phyloP scores from a whole-genome alignment of 352 stramenopile genomes.

The Phytophthora palmivora region DNA sequence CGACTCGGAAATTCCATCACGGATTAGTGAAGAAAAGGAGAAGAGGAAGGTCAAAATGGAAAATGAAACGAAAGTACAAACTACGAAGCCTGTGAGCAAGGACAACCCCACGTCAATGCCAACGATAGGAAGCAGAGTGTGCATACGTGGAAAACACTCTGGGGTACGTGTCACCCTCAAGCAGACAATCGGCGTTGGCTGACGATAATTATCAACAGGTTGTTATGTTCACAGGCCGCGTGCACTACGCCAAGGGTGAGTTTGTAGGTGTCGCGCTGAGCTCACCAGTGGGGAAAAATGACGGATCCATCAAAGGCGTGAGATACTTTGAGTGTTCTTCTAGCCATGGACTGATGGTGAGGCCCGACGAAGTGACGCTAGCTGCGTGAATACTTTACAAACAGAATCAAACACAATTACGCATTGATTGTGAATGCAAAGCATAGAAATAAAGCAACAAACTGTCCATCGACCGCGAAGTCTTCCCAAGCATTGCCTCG shows the following conservation, averaged over 20 bases:
- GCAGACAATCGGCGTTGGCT: neutral
- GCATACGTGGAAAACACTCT: constrained; percentile 45
- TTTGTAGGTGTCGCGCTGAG: constrained; percentile 72
- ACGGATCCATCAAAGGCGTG: constrained; percentile 72
- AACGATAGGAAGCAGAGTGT: constrained; percentile 41
- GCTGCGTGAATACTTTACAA: constrained; percentile 17
- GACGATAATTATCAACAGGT: constrained; percentile 28
- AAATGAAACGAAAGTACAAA: neutral
- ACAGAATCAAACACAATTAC: constrained; percentile 1
- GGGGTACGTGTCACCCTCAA: constrained; percentile 34
- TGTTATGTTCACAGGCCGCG: constrained; percentile 65
- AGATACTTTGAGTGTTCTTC: constrained; percentile 68
- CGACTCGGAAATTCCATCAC: constrained; percentile 15
- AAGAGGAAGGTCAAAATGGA: neutral
- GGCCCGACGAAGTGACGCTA: constrained; percentile 46
- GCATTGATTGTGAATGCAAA: constrained; percentile 22
- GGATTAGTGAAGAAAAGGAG: constrained; percentile 9
- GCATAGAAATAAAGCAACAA: constrained; percentile 1
- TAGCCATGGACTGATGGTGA: constrained; percentile 75
- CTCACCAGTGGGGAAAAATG: constrained; percentile 73
- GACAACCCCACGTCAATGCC: neutral
- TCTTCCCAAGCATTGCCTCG: too few relatives aligned
- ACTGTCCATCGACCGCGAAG: neutral
- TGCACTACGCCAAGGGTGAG: constrained; percentile 79
- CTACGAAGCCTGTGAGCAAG: constrained; percentile 2